A percentile compares a stretch with the other conserved stretches of the same genome.
Conservation (phyloP, 2,329 filamentous ascomycete genomes). For the Diatrype stigma region DNA sequence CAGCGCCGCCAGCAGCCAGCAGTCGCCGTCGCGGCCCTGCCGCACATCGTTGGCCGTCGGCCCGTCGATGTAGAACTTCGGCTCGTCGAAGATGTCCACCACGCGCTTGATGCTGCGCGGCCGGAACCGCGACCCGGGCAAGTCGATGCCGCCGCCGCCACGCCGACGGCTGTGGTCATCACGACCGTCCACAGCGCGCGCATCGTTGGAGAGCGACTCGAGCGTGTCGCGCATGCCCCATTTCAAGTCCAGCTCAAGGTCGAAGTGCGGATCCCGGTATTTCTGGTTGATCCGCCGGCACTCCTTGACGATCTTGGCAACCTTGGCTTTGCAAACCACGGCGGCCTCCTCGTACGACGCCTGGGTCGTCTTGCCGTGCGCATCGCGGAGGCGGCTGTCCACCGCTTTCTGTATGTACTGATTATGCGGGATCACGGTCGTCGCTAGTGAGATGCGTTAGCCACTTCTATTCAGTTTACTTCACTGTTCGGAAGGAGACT, state of each 20-base stretch:
- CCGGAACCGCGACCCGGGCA: conserved; percentile 25
- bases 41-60: conserved; percentile 73
- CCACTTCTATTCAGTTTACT: too few relatives aligned
- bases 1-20: conserved; percentile 80
- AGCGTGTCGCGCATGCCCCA: conserved; percentile 47
- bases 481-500: too few relatives aligned
- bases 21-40: conserved; percentile 76
- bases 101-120: conserved; percentile 64
- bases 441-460: conserved; percentile 39
- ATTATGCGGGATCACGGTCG: conserved; percentile 66
- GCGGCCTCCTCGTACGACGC: conserved; percentile 71
- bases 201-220: conserved; percentile 36
- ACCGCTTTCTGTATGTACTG: conserved; percentile 58
- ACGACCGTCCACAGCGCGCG: too few relatives aligned
- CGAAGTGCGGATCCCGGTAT: conserved; percentile 82
- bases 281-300: conserved; percentile 78
- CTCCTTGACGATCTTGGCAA: conserved; percentile 56
- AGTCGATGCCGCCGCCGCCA: conserved; percentile 8
- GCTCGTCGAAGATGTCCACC: conserved; percentile 69
- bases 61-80: conserved; percentile 73
- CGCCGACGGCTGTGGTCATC: not conserved
- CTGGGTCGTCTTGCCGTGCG: conserved; percentile 45
- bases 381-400: conserved; percentile 49
- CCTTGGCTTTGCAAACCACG: conserved; percentile 63
- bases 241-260: conserved; percentile 75